phyloP scores from a whole-genome alignment of 192 early-diverging fungal genomes.

The Blastocladiella britannica region DNA sequence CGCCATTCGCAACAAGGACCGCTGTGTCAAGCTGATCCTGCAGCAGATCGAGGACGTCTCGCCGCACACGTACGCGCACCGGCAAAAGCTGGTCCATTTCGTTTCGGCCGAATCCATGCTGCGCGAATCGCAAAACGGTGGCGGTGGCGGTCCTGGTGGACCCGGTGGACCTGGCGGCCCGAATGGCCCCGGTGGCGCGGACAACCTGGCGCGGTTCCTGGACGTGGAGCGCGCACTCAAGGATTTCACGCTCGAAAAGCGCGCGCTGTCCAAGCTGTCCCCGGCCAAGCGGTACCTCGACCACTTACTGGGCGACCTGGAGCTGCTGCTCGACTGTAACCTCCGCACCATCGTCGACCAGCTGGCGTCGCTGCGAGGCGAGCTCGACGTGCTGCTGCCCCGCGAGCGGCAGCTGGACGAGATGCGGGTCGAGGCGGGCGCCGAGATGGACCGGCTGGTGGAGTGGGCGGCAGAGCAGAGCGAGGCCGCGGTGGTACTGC shows the following conservation, averaged over 20 bases:
- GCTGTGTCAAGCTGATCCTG: conserved; percentile 82
- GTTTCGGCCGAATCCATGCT: conserved; percentile 39
- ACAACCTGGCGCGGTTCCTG: conserved; percentile 37
- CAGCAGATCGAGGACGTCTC: conserved; percentile 92
- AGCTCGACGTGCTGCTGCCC: conserved; percentile 43
- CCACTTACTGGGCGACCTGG: conserved; percentile 67
- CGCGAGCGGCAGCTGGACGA: too few species aligned
- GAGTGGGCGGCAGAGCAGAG: conserved; percentile 36
- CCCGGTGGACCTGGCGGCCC: conserved; percentile 4
- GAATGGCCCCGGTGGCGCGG: conserved; percentile 9
- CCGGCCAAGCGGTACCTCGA: conserved; percentile 79
- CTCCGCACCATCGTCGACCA: conserved; percentile 45
- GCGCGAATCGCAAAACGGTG: conserved; percentile 10
- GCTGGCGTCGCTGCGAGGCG: conserved; percentile 35
- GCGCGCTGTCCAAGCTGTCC: conserved; percentile 76
- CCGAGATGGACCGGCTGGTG: conserved; percentile 39
- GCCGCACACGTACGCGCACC: conserved; percentile 71
- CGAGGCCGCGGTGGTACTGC: conserved; percentile 29
- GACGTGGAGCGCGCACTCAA: conserved; percentile 69
- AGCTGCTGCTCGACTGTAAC: conserved; percentile 42
- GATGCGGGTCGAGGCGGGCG: conserved; percentile 48
- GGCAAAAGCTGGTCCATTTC: conserved; percentile 88
- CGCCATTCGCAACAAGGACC: conserved; percentile 78
- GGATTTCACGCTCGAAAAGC: conserved; percentile 85
- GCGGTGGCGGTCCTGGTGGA: conserved; percentile 10